phyloP scores from a whole-genome alignment of 495 filamentous ascomycete species.

The Annulohypoxylon maeteangense region DNA sequence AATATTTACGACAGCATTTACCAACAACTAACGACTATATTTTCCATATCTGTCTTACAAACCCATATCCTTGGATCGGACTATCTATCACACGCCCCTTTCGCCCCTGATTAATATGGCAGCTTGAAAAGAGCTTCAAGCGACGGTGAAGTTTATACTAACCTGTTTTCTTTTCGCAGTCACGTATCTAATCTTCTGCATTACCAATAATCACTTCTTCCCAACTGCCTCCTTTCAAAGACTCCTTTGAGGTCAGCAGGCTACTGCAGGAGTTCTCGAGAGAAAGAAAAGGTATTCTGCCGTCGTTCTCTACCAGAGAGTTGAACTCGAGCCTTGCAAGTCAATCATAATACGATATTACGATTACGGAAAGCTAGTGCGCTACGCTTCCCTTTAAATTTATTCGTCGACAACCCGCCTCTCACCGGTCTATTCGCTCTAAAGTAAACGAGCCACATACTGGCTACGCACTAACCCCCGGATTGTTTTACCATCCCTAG shows the following conservation, averaged over 20 bases:
- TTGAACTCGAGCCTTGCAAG: slow-evolving; percentile 45
- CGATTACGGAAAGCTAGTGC: slow-evolving; percentile 45
- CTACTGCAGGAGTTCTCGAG: slow-evolving; percentile 81
- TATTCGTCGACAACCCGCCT: slow-evolving; percentile 26
- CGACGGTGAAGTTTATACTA: slow-evolving; percentile 41
- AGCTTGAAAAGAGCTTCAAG: slow-evolving; percentile 14
- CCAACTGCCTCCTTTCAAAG: slow-evolving; percentile 55
- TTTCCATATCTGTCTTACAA: not conserved
- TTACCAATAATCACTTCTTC: slow-evolving; percentile 48
- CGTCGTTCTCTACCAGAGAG: slow-evolving; percentile 42
- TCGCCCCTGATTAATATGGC: slow-evolving; percentile 9
- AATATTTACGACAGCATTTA: not conserved
- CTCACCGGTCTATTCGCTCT: slow-evolving; percentile 34
- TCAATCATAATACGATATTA: slow-evolving; percentile 34
- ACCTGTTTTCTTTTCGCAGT: slow-evolving; percentile 47
- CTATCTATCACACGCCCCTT: not conserved
- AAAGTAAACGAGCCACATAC: slow-evolving; percentile 32
- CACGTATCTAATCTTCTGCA: slow-evolving; percentile 45
- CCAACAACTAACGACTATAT: not conserved
- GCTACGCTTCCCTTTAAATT: slow-evolving; percentile 54
- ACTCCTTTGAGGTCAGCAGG: slow-evolving; percentile 93
- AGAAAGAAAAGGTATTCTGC: slow-evolving; percentile 46
- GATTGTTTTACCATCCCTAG: slow-evolving; percentile 15
- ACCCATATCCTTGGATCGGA: not conserved
- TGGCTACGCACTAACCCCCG: slow-evolving; percentile 13